Percentiles rank a stretch among this genome's conserved stretches.
Conservation (phyloP, 768 basidiomycete genomes). For the Clavulina sp. region DNA sequence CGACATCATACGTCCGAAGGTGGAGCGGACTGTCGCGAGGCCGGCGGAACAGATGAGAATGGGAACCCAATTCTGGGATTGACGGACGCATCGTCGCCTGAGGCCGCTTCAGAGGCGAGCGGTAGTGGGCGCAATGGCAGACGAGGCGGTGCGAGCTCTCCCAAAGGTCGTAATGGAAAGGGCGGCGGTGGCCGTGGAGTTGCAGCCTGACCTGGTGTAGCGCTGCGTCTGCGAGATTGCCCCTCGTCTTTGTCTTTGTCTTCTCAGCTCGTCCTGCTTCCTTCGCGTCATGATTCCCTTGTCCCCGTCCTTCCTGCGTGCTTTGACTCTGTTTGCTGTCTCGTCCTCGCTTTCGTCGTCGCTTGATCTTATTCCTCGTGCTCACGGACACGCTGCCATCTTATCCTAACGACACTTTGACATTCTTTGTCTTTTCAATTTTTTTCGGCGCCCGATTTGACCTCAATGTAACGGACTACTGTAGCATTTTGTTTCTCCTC, state of each 20-base stretch:
- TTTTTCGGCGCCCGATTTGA: background rate
- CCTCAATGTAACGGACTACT: background rate
- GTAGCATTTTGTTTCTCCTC: background rate
- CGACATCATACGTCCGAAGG: constrained; percentile 83
- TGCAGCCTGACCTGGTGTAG: background rate
- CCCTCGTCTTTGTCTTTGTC: too few species aligned
- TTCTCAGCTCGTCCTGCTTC: too few species aligned
- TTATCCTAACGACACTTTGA: too few species aligned
- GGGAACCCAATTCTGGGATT: background rate
- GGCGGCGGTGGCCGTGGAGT: background rate
- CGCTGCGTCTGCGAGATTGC: too few species aligned
- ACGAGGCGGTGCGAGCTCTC: background rate
- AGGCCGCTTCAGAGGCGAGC: background rate
- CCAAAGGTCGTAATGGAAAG: background rate
- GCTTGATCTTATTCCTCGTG: too few species aligned
- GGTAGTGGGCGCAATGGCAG: background rate
- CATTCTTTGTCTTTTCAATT: too few species aligned
- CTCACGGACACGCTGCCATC: too few species aligned
- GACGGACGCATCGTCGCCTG: background rate
- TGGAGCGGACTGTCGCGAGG: constrained; percentile 51
- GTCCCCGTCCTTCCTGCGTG: too few species aligned
- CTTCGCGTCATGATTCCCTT: too few species aligned
- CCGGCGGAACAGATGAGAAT: constrained; percentile 17
- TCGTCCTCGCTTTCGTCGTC: too few species aligned
- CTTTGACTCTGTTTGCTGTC: too few species aligned